Evolutionary conservation across 768 basidiomycete species (phyloP).

Genomic region (Chlorophyllum brunneum): DNA sequence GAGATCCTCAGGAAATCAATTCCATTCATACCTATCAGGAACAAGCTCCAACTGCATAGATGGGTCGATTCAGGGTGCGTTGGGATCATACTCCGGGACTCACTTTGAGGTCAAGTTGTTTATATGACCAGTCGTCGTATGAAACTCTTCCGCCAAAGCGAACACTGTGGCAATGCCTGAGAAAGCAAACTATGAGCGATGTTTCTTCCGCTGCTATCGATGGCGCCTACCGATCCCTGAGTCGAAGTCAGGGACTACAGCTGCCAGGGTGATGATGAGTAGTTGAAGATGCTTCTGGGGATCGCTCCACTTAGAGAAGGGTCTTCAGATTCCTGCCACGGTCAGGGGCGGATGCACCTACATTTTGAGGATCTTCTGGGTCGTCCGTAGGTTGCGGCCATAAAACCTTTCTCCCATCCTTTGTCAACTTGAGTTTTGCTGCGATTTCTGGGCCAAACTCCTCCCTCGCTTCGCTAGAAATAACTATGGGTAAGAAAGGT

Average conservation of each 20-base stretch:
- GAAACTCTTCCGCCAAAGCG: conserved; percentile 49
- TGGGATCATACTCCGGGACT: conserved; percentile 10
- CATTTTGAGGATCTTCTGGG: conserved; percentile 58
- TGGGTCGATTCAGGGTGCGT: not conserved
- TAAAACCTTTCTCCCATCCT: conserved; percentile 54
- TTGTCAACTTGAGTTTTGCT: conserved; percentile 48
- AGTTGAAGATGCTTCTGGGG: conserved; percentile 52
- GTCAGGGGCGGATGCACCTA: not conserved
- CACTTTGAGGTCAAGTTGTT: conserved; percentile 61
- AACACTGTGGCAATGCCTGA: conserved; percentile 55
- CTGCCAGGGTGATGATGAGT: conserved; percentile 57
- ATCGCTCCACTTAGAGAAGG: conserved; percentile 37
- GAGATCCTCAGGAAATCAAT: not conserved
- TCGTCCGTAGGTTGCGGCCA: conserved; percentile 68
- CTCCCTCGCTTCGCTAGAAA: conserved; percentile 50
- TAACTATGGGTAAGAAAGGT: not conserved
- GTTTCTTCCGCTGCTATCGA: not conserved
- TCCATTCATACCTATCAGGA: conserved; percentile 46
- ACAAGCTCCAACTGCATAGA: conserved; percentile 55
- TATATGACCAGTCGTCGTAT: conserved; percentile 53
- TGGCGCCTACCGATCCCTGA: conserved; percentile 50
- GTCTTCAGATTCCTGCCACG: no score
- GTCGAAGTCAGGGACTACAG: conserved; percentile 65
- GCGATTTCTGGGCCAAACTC: conserved; percentile 59
- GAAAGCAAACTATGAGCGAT: not conserved